Evolutionary conservation across 2,329 filamentous ascomycete genomes (phyloP).

Genomic region (Fusarium sp.): DNA sequence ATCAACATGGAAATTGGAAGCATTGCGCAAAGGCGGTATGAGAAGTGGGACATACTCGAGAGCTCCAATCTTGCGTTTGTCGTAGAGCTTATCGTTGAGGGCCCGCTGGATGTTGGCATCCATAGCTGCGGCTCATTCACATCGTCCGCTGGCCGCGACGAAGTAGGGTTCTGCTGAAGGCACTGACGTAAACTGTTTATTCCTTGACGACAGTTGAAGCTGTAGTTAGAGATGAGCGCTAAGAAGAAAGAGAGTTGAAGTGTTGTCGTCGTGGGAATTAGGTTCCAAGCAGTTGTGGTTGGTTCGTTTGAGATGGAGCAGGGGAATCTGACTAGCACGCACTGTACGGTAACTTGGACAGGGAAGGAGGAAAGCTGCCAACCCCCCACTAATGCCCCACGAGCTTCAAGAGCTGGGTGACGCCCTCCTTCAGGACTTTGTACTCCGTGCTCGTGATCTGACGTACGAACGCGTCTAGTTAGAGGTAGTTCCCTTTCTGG

Average conservation of each 20-base stretch:
- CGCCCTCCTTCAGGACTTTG: slow-evolving; percentile 23
- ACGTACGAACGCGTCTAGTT: slow-evolving; percentile 25
- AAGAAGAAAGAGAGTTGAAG: slow-evolving; percentile 2
- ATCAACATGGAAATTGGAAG: not conserved
- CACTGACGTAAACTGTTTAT: not conserved
- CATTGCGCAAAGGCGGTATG: slow-evolving; percentile 6
- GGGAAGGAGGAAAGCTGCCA: slow-evolving; percentile 31
- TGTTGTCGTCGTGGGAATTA: slow-evolving; percentile 33
- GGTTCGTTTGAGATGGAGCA: slow-evolving; percentile 40
- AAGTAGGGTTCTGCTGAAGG: not conserved
- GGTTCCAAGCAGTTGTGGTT: slow-evolving; percentile 34
- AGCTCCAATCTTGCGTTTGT: slow-evolving; percentile 95
- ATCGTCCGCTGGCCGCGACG: slow-evolving; percentile 38
- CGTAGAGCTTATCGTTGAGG: slow-evolving; percentile 98
- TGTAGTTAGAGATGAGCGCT: not conserved
- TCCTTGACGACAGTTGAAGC: not conserved
- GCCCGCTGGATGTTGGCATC: slow-evolving; percentile 89
- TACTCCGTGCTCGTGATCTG: slow-evolving; percentile 37
- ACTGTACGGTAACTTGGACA: slow-evolving; percentile 32
- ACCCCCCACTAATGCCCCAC: slow-evolving; percentile 37
- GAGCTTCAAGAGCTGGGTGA: slow-evolving; percentile 19
- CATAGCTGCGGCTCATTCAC: slow-evolving; percentile 66
- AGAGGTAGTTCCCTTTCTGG: not conserved
- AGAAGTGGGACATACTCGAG: slow-evolving; percentile 77
- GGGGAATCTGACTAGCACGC: slow-evolving; percentile 20